Evolutionary conservation across 2,329 filamentous ascomycete species (phyloP).

Genomic region (Celoporthe dispersa): DNA sequence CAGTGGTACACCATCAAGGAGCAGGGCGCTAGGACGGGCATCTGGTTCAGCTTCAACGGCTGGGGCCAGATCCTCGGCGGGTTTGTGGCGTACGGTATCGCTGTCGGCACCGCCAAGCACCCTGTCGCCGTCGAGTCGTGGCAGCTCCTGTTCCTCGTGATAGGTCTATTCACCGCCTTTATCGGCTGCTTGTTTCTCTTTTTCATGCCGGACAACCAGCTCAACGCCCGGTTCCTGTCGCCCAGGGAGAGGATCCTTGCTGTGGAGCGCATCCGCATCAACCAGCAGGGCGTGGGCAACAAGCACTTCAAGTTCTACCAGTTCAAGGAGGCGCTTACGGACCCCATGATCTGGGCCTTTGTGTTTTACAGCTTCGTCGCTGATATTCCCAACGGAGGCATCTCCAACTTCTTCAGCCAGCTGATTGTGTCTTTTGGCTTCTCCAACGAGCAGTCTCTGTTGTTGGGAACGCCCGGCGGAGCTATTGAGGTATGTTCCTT

Average conservation of each 20-base stretch:
- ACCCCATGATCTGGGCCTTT: conserved; percentile 45
- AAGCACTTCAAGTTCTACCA: conserved; percentile 70
- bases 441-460: conserved; percentile 62
- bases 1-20: conserved; percentile 76
- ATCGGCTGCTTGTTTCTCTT: conserved; percentile 55
- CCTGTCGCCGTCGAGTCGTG: conserved; percentile 59
- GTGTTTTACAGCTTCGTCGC: conserved; percentile 40
- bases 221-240: conserved; percentile 52
- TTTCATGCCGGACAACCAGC: conserved; percentile 49
- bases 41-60: conserved; percentile 67
- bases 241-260: conserved; percentile 62
- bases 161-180: conserved; percentile 54
- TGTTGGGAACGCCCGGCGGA: conserved; percentile 69
- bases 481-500: conserved; percentile 61
- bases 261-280: conserved; percentile 59
- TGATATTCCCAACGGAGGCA: conserved; percentile 44
- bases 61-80: conserved; percentile 46
- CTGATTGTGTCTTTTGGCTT: conserved; percentile 64
- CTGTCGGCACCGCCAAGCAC: conserved; percentile 51
- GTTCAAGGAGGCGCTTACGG: conserved; percentile 46
- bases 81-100: conserved; percentile 47
- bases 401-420: conserved; percentile 46
- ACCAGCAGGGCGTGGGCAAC: conserved; percentile 72
- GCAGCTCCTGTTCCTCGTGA: conserved; percentile 65
- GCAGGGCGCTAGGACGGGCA: conserved; percentile 63